These are phyloP conservation scores for Coemansia sp. DNA, from an alignment of 192 early-diverging fungal species.

Conservation along the genomic window DNA sequence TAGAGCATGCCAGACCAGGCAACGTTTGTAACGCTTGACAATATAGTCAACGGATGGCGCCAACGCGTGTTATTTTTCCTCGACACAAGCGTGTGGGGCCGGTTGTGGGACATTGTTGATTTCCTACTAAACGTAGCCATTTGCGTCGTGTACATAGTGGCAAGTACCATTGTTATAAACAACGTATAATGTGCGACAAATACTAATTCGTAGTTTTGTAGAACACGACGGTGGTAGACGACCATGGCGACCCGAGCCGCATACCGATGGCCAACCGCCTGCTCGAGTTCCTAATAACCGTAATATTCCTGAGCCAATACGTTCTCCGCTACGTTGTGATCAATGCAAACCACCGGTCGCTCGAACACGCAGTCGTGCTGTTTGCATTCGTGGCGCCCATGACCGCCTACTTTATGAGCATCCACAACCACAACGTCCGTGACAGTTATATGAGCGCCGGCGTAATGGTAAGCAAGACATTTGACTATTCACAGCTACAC, in stretches of 20 bases:
- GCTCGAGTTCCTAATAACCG: slow-evolving; percentile 35
- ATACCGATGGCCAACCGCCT: slow-evolving; percentile 26
- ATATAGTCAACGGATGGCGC: slow-evolving; percentile 50
- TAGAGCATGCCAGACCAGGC: slow-evolving; percentile 41
- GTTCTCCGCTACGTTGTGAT: slow-evolving; percentile 41
- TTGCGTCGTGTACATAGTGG: slow-evolving; percentile 43
- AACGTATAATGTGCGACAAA: not conserved
- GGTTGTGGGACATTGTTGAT: slow-evolving; percentile 49
- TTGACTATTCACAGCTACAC: not conserved
- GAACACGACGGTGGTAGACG: slow-evolving; percentile 44
- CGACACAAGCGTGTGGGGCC: slow-evolving; percentile 47
- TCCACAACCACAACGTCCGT: slow-evolving; percentile 19
- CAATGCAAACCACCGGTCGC: slow-evolving; percentile 32
- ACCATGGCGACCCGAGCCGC: slow-evolving; percentile 20
- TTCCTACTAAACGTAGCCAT: slow-evolving; percentile 32
- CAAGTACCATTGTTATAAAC: slow-evolving; percentile 18
- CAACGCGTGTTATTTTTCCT: slow-evolving; percentile 44
- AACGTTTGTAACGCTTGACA: slow-evolving; percentile 49
- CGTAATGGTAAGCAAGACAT: slow-evolving; percentile 35
- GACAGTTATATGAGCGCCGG: slow-evolving; percentile 55
- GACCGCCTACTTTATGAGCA: slow-evolving; percentile 32
- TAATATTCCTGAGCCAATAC: slow-evolving; percentile 39
- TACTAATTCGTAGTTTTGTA: slow-evolving; percentile 6
- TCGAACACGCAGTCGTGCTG: slow-evolving; percentile 42
- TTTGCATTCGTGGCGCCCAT: slow-evolving; percentile 43